Evolutionary conservation across 2,329 filamentous ascomycete species (phyloP).

Genomic region (Cryphonectria carpinicola): DNA sequence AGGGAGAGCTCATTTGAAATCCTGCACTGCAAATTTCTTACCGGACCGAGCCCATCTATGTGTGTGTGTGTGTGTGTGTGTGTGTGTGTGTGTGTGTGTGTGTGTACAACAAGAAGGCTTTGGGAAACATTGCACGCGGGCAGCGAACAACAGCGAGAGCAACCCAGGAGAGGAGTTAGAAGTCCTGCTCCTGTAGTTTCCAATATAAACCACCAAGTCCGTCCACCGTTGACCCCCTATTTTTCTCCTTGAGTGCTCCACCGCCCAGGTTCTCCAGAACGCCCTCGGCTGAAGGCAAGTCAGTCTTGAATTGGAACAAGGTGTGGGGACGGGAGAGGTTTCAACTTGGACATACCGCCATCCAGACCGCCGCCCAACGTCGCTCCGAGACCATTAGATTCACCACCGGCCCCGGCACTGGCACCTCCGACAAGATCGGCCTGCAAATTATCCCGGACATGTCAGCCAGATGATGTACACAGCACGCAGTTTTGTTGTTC

Average conservation of each 20-base stretch:
- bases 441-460: not conserved
- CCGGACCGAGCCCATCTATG: slow-evolving; percentile 1
- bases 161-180: not conserved
- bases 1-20: not conserved
- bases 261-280: not conserved
- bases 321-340: not conserved
- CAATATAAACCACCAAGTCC: not conserved
- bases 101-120: slow-evolving; percentile 20
- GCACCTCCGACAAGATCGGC: slow-evolving; percentile 17
- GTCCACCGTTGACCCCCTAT: not conserved
- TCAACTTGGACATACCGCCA: not conserved
- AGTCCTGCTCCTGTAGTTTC: not conserved
- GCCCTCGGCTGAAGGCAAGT: slow-evolving; percentile 5
- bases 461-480: not conserved
- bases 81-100: slow-evolving; percentile 18
- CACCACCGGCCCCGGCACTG: not conserved
- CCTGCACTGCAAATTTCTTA: slow-evolving; percentile 18
- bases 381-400: slow-evolving; percentile 8
- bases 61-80: no score
- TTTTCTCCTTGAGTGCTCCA: not conserved
- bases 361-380: slow-evolving; percentile 13
- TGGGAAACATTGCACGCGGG: slow-evolving; percentile 8
- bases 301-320: not conserved
- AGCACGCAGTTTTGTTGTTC: not conserved
- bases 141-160: not conserved